Conservation (phyloP, 306 rosid genomes). For the Pyrus communis region DNA sequence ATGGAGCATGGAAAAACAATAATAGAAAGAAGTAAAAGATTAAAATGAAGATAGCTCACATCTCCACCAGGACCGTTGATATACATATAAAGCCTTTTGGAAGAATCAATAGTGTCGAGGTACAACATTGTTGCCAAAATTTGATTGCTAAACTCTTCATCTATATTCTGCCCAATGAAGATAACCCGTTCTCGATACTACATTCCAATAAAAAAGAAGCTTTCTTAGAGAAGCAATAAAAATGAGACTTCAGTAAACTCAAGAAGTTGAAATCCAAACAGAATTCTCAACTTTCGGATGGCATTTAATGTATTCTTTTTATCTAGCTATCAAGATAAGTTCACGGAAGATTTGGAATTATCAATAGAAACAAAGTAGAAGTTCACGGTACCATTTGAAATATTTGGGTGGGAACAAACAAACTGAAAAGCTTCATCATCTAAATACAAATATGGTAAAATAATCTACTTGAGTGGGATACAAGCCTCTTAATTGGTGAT, state of each 20-base stretch:
- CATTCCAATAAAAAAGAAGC: slow-evolving; percentile 25
- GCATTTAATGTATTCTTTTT: neutral
- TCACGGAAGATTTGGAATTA: neutral
- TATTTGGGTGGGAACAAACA: neutral
- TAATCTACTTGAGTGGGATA: neutral
- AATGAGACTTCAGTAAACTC: neutral
- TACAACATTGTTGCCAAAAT: slow-evolving; percentile 85
- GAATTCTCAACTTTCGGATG: neutral
- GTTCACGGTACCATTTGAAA: neutral
- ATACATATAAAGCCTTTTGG: slow-evolving; percentile 65
- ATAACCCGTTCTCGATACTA: slow-evolving; percentile 91
- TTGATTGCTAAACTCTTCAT: slow-evolving; percentile 91
- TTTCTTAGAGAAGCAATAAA: slow-evolving; percentile 15
- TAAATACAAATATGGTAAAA: neutral
- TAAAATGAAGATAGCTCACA: slow-evolving; percentile 47
- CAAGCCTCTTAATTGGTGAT: neutral
- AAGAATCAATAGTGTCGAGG: slow-evolving; percentile 68
- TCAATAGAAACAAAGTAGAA: neutral
- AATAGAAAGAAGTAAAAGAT: neutral
- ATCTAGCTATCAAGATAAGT: neutral
- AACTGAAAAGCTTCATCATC: neutral
- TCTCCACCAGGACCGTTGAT: slow-evolving; percentile 97
- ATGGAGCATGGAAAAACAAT: slow-evolving; percentile 7
- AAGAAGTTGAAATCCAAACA: slow-evolving; percentile 4
- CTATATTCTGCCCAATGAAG: slow-evolving; percentile 71